These are phyloP conservation scores for Helotiales sp. DNA, from an alignment of 2,329 filamentous ascomycete species.

Conservation along the genomic window DNA sequence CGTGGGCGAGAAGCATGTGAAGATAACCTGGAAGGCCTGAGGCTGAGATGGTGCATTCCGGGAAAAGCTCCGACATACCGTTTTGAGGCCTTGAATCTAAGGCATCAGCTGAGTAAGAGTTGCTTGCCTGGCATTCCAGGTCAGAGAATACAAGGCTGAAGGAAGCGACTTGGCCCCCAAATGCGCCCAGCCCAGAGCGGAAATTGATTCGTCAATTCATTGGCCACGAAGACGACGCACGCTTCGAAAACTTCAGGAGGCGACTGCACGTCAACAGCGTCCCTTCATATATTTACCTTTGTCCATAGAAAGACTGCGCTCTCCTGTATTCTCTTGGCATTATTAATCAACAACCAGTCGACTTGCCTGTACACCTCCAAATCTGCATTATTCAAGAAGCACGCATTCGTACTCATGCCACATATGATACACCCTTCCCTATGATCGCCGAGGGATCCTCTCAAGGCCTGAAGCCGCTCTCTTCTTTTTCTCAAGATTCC, in stretches of 20 bases:
- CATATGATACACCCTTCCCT: conserved; percentile 4
- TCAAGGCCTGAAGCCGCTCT: not conserved
- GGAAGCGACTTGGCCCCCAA: not conserved
- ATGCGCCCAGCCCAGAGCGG: not conserved
- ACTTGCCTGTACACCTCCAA: not conserved
- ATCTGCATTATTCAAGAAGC: not conserved
- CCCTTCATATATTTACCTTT: not conserved
- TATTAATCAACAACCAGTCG: not conserved
- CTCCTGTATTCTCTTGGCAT: not conserved
- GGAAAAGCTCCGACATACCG: no score
- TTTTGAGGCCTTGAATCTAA: no score
- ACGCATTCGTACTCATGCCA: not conserved
- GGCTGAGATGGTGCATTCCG: not conserved
- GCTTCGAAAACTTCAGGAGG: no score
- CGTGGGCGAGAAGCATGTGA: not conserved
- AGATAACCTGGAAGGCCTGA: not conserved
- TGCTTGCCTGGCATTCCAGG: no score
- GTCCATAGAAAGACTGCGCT: no score
- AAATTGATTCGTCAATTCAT: not conserved
- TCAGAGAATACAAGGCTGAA: not conserved
- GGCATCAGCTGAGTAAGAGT: no score
- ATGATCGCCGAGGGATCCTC: conserved; percentile 1
- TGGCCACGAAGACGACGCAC: not conserved
- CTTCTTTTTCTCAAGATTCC: not conserved
- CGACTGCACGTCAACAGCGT: not conserved